Evolutionary conservation across 257 asterid species (phyloP), one percentile per base, ranked within the genome.

Genomic region (Handroanthus guayacan): DNA sequence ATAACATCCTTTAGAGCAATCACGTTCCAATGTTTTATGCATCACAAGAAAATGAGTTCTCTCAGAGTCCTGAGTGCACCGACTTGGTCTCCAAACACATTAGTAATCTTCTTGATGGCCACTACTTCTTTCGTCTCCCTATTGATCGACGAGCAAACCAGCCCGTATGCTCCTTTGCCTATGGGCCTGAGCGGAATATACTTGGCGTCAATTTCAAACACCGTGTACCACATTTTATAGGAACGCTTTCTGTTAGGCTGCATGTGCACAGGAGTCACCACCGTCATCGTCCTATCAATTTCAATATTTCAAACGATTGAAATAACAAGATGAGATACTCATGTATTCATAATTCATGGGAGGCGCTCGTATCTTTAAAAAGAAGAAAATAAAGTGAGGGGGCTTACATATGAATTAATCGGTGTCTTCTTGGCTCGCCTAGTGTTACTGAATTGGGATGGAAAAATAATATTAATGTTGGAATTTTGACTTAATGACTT

Each of bases 151-250:
- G 88, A 84, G 39, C 85, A 84, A n/a, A 84, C 88, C 2, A 84
- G 82, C 18, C 85, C 88, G 20, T 84, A 84, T 1, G 85, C 82
- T 3, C 88, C 88, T 31, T 83, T 81, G 36, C 88, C 88, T 41
- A 84, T 63, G 34, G 84, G 80, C 81, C 72, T 84, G 54, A 84
- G 79, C 45, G 88, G 84, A 5, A 84, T 20, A 12, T 84, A 84
- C 6, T 81, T 84, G 0, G 65, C 12, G 78, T 84, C 88, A 44
- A 84, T 62, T 62, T 84, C 85, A 31, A 84, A 81, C 74, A 84
- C 12, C 6, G 82, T 76, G 31, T 75, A 85, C 84, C 88, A 84
- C 80, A 81, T 81, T 62, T 78, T 67, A 47, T 71, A 84, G 36
- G 72, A 78, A 62, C 78, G 85, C 75, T 84, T 84, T 6, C 85